Base-by-base conservation (phyloP, 163 green algal genomes). In the Scenedesmus sp. region DNA sequence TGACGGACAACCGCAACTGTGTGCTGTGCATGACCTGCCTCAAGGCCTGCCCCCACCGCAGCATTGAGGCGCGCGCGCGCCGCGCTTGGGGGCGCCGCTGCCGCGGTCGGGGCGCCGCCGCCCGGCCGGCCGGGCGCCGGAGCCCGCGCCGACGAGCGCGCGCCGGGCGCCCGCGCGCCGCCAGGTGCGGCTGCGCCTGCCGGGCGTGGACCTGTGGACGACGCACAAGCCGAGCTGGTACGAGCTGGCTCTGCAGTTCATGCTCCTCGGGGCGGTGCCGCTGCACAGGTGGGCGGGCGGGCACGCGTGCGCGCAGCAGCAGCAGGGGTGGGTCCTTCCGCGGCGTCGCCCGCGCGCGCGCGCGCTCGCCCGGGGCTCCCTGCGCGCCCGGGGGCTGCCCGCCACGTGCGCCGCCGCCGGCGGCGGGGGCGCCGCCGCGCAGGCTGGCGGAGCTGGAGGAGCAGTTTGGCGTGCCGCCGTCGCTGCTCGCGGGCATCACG, bases 241-340 rank as follows among this genome's bases (percentile, higher is more conserved):
- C 7, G 92, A 96, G 78, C 71, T 92, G 11, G 57, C 75, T 6
- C 84, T 96, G 28, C 75, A 92, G 77, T 93, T 93, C 70, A 87
- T 95, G 75, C 86, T 96, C 51, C 75, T 94, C 62, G 92, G 92
- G 0, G 78, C 85, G 63, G 87, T 93, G 24, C 90, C 85, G 60
- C 76, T 93, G 47, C 91, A 96, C 75, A 70, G 62, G 62, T 71
- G 39, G 15, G 71, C 10, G 26, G 26, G 14, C 17, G 10, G 7
- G 39, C 39, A 47, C 39, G 39, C n/a, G 22, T 64, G 10, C 22
- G 2, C 28, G 9, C 18, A 63, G 56, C 56, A 44, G 56, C 56
- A 44, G 56, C 56, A 64, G 28, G 14, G 39, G 13, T 63, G n/a
- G 24, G 54, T n/a, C n/a, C n/a, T n/a, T n/a, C n/a, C n/a, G n/a